A percentile compares a stretch with the other conserved stretches of the same genome.
Evolutionary conservation across 2,329 filamentous ascomycete genomes (phyloP).

Genomic region (Hawksworthiomyces lignivorus): DNA sequence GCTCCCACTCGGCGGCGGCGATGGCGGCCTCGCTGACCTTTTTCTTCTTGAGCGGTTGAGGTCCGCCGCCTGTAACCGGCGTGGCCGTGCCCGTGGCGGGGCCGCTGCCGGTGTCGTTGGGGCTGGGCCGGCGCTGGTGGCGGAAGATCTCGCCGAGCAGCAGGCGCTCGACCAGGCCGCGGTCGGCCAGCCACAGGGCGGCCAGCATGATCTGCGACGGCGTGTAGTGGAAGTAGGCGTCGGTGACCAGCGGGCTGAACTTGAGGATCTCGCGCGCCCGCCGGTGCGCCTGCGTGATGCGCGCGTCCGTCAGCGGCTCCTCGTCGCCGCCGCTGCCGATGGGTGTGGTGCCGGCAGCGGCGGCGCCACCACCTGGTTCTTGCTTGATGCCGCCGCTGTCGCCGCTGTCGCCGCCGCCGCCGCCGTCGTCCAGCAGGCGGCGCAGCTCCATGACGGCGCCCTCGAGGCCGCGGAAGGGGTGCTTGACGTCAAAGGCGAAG

Average conservation of each 20-base stretch:
- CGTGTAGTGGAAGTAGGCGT: conserved; percentile 95
- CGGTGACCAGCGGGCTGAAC: conserved; percentile 75
- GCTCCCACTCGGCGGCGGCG: conserved; percentile 14
- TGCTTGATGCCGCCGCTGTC: too few species aligned
- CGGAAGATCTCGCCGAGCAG: conserved; percentile 35
- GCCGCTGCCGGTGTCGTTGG: conserved; percentile 18
- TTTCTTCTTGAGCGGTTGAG: conserved; percentile 14
- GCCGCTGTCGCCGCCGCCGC: not conserved
- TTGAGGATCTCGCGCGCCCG: conserved; percentile 67
- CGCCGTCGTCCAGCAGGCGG: conserved; percentile 48
- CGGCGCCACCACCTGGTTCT: too few species aligned
- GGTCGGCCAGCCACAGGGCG: conserved; percentile 68
- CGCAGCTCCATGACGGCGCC: conserved; percentile 78
- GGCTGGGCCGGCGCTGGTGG: too few species aligned
- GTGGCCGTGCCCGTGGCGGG: conserved; percentile 17
- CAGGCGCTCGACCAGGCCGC: conserved; percentile 46
- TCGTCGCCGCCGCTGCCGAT: conserved; percentile 13
- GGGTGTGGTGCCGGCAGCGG: not conserved
- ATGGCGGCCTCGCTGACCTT: too few species aligned
- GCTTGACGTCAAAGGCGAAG: conserved; percentile 88
- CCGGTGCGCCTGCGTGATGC: conserved; percentile 57
- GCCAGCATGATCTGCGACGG: conserved; percentile 91
- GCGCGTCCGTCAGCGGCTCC: conserved; percentile 22
- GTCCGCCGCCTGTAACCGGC: conserved; percentile 8
- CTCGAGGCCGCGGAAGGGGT: conserved; percentile 82